Evolutionary conservation across 768 basidiomycete species (phyloP).

Genomic region (Phylloporus sp.): DNA sequence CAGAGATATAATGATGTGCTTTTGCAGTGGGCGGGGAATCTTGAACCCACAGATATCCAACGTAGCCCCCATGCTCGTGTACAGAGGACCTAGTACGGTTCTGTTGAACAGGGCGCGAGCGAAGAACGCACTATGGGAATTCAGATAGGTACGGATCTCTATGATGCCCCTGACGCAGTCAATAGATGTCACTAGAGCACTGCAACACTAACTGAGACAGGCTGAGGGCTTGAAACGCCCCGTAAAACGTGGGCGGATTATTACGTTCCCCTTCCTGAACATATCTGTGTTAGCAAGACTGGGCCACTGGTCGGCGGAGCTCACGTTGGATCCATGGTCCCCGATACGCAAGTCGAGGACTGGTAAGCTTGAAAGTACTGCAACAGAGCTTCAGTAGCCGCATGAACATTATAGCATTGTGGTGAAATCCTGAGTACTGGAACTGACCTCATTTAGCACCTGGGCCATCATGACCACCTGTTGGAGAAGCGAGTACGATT

Average conservation of each 20-base stretch:
- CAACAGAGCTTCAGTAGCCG: not conserved
- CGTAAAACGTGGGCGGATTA: not conserved
- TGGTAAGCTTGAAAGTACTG: not conserved
- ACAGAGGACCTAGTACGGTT: not conserved
- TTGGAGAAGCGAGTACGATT: constrained; percentile 9
- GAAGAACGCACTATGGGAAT: not conserved
- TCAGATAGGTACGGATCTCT: not conserved
- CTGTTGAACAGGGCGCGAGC: not conserved
- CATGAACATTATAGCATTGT: not conserved
- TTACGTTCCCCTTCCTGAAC: not conserved
- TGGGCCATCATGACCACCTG: not conserved
- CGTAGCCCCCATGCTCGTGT: constrained; percentile 13
- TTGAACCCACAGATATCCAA: constrained; percentile 16
- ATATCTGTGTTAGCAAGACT: not conserved
- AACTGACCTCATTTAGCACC: not conserved
- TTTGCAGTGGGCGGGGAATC: constrained; percentile 36
- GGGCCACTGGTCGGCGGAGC: not conserved
- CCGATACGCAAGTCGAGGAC: not conserved
- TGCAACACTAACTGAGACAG: not conserved
- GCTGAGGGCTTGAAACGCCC: not conserved
- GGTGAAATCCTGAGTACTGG: not conserved
- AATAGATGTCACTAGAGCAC: not conserved
- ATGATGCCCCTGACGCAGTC: not conserved
- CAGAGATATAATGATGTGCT: constrained; percentile 46
- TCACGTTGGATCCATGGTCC: not conserved